Evolutionary conservation across 306 rosid species (phyloP).

Genomic region (Prunus mira): DNA sequence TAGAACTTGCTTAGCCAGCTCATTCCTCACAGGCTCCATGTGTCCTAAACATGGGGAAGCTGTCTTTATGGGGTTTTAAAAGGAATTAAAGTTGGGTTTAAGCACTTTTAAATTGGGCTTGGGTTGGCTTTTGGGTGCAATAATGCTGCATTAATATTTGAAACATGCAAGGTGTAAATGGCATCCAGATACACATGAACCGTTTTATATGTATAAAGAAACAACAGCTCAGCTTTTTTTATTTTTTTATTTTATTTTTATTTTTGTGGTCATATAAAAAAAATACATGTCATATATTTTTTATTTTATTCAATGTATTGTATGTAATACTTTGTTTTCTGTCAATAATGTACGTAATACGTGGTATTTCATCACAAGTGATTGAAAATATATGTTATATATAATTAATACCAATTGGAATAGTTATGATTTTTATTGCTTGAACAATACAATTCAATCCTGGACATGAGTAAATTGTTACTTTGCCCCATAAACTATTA

Average conservation of each 20-base stretch:
- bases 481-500: no score
- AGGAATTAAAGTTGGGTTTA: slow-evolving; percentile 5
- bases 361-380: no score
- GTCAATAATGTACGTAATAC: no score
- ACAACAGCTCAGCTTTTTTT: slow-evolving; percentile 11
- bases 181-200: slow-evolving; percentile 32
- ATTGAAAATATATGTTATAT: no score
- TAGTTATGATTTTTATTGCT: no score
- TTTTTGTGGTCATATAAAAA: not conserved
- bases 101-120: slow-evolving; percentile 23
- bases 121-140: slow-evolving; percentile 42
- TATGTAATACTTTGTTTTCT: no score
- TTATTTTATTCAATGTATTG: no score
- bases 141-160: slow-evolving; percentile 41
- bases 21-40: slow-evolving; percentile 29
- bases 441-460: no score
- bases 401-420: no score
- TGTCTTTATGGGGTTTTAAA: slow-evolving; percentile 35
- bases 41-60: slow-evolving; percentile 38
- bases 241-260: not conserved
- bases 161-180: slow-evolving; percentile 46
- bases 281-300: no score
- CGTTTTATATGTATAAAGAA: slow-evolving; percentile 26
- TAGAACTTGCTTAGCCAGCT: slow-evolving; percentile 41
- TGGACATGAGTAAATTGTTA: no score